phyloP scores from a whole-genome alignment of 805 yeast species.

The Cyberlindnera maritima region DNA sequence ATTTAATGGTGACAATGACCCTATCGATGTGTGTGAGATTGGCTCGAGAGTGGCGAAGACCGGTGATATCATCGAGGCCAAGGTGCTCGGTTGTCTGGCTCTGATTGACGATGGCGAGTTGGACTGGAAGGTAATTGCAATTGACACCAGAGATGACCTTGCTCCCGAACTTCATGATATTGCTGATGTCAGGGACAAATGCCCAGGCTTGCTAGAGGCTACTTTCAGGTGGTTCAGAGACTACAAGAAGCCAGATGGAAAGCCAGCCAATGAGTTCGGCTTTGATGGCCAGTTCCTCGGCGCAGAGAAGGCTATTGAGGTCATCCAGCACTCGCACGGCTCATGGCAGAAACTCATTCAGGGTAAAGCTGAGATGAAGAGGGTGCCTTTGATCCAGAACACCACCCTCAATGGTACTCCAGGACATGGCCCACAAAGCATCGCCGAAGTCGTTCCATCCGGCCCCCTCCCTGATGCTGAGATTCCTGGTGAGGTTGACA shows the following conservation, averaged over 20 bases:
- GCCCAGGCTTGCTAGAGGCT: conserved; percentile 91
- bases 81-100: conserved; percentile 92
- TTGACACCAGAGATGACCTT: conserved; percentile 79
- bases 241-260: conserved; percentile 97
- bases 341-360: conserved; percentile 78
- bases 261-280: conserved; percentile 96
- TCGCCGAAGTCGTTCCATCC: background rate
- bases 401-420: conserved; percentile 55
- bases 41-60: conserved; percentile 64
- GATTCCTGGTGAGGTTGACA: conserved; percentile 14
- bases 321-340: conserved; percentile 75
- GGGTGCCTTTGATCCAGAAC: conserved; percentile 40
- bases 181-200: conserved; percentile 83
- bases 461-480: conserved; percentile 7
- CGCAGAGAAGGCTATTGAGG: conserved; percentile 81
- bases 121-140: conserved; percentile 90
- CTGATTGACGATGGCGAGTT: conserved; percentile 89
- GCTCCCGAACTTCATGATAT: conserved; percentile 85
- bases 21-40: conserved; percentile 81
- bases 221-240: conserved; percentile 98
- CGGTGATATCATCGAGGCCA: conserved; percentile 82
- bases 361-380: conserved; percentile 40
- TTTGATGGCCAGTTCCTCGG: conserved; percentile 90
- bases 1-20: conserved; percentile 77
- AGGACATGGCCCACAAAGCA: conserved; percentile 20